These are phyloP conservation scores for Leishmania amazonensis DNA, from an alignment of 208 protist genomes.

Conservation along the genomic window DNA sequence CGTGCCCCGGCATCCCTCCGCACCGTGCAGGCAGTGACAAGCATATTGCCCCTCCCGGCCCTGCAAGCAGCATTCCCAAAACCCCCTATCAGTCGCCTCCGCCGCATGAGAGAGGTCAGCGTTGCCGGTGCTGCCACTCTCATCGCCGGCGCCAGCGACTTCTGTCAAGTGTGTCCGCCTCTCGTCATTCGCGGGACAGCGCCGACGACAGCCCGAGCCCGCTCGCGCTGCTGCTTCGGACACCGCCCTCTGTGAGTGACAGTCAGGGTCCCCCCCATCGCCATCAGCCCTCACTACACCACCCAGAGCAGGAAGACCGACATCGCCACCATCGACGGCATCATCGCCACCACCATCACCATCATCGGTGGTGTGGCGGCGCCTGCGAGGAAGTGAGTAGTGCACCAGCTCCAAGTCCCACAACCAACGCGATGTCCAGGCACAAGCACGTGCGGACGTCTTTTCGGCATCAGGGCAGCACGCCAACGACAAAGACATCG, in stretches of 20 bases:
- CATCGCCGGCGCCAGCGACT: background rate
- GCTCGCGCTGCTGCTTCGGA: conserved; percentile 1
- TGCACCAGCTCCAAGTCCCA: background rate
- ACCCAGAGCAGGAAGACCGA: background rate
- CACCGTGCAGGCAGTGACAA: background rate
- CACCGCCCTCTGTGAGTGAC: background rate
- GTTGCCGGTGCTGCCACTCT: background rate
- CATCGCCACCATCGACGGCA: background rate
- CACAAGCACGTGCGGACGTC: background rate
- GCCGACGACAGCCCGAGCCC: background rate
- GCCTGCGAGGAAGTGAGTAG: background rate
- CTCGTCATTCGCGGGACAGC: background rate
- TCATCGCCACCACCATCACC: background rate
- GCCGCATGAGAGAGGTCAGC: background rate
- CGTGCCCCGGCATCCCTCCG: background rate
- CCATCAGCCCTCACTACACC: background rate
- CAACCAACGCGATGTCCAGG: background rate
- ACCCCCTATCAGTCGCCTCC: background rate
- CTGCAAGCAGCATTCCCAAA: background rate
- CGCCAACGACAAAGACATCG: conserved; percentile 7
- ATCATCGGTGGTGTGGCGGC: background rate
- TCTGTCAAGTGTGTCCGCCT: background rate
- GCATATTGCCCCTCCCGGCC: background rate
- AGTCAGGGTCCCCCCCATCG: background rate
- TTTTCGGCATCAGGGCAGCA: conserved; percentile 2